A percentile compares a stretch with the other conserved stretches of the same genome.
Evolutionary conservation across 306 rosid genomes (phyloP).

Genomic region (Pyrus pyrifolia): DNA sequence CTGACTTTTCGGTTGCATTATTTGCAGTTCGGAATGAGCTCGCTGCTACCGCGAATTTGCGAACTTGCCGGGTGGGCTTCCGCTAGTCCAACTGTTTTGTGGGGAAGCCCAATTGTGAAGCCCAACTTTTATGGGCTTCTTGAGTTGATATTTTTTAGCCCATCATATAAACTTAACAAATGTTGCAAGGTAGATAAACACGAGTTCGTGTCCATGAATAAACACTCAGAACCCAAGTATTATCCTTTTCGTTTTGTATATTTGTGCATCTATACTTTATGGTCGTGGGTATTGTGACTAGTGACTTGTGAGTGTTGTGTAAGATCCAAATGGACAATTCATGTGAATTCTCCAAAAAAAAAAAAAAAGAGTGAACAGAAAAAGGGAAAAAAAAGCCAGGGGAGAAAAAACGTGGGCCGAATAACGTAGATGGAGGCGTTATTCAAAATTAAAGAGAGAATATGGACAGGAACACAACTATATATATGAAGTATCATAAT

Average conservation of each 20-base stretch:
- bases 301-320: neutral
- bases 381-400: neutral
- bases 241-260: neutral
- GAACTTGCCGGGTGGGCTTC: too few species aligned
- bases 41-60: too few species aligned
- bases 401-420: neutral
- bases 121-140: neutral
- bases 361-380: neutral
- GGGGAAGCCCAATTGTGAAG: neutral
- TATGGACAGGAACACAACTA: too few species aligned
- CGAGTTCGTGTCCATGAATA: too few species aligned
- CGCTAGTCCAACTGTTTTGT: neutral
- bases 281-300: neutral
- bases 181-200: too few species aligned
- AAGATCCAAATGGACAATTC: neutral
- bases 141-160: neutral
- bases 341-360: neutral
- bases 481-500: too few species aligned
- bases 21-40: too few species aligned
- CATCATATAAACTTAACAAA: neutral
- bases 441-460: neutral
- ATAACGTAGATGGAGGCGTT: neutral
- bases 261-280: neutral
- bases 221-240: too few species aligned
- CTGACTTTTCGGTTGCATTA: neutral